Evolutionary conservation across 2,329 filamentous ascomycete genomes (phyloP), one percentile per base, ranked within the genome.

Genomic region (Fusarium armeniacum): DNA sequence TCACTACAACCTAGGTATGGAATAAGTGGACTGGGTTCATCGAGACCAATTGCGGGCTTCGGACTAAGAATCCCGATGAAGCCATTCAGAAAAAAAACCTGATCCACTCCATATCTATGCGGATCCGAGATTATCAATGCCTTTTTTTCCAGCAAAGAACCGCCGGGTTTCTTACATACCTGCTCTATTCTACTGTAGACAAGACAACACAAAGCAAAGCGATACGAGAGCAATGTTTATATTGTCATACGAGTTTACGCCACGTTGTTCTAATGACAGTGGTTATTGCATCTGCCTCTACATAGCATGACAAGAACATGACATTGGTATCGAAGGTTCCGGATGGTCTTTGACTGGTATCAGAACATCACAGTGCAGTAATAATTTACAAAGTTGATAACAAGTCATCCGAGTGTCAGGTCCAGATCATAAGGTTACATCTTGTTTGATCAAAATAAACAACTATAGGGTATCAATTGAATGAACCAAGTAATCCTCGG

Each of bases 91-190:
- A 20, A 33, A 51, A 35, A 28, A 6, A 44, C 30, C 33, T 47
- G 43, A 32, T 18, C 46, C 46, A 52, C 55, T 8, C 13, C 6
- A 12, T 11, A n/a, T 20, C 11, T 18, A 44, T 28, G 45, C 62
- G 62, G 62, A 55, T 66, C 62, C 62, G 62, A 65, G 32, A 57
- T 59, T 65, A 41, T 65, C 46, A 64, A 60, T 60, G 62, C 53
- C 24, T 40, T n/a, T 40, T 16, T 16, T 18, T 35, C 61, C 40
- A 35, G 33, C 10, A 30, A 35, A 36, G 62, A 58, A 46, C 50
- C 62, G 59, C 18, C 44, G 44, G 33, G 46, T 40, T 43, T 24
- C 40, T 43, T 43, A 43, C 40, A 43, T 43, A 41, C 18, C 15
- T 36, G 16, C 20, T 20, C 7, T 30, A 33, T 7, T 26, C 24